Evolutionary conservation across 768 basidiomycete genomes (phyloP), one percentile per base, ranked within the genome.

Genomic region (Xerocomus potaroensis): DNA sequence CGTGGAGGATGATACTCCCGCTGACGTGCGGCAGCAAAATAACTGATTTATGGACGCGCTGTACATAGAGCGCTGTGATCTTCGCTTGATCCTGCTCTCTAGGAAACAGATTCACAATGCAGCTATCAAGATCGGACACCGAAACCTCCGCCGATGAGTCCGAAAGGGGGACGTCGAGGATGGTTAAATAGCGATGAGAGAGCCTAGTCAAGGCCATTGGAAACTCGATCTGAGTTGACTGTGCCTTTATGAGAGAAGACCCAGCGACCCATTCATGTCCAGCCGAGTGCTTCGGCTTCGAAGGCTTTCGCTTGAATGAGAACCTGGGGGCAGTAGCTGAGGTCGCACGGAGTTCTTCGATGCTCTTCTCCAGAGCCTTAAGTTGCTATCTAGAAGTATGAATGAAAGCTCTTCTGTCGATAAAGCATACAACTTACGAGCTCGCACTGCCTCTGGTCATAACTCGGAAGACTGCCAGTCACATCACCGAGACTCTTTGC

Each of bases 361-460:
- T 51, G 9, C 68, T 60, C 43, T 68, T 70, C 61, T 88, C 87
- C 9, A 90, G 61, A 5, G 63, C 63, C 59, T 79, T 81, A 46
- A 91, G 62, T 78, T 83, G 83, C 89, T 92, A 27, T 41, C 45
- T 38, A 35, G 47, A 37, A 29, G 24, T 31, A 44, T 64, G 45
- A 60, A 29, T 39, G 29, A 29, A 43, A 30, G 45, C 26, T 33
- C 30, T 40, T 19, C 44, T 16, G 30, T 49, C 32, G 18, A 21
- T n/a, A 24, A 5, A 43, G 31, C n/a, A 16, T 24, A 33, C 18
- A 21, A 70, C 80, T 44, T 54, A 88, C 87, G 56, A 70, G 66
- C 61, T 85, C 84, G 58, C 75, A 84, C 57, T 81, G 82, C 44
- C 82, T 75, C 58, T 85, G 87, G 63, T 89, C 86, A 58, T 87